A percentile compares a stretch with the other conserved stretches of the same genome.
Evolutionary conservation across 2,329 filamentous ascomycete species (phyloP).

Genomic region (Sclerotinia minor): DNA sequence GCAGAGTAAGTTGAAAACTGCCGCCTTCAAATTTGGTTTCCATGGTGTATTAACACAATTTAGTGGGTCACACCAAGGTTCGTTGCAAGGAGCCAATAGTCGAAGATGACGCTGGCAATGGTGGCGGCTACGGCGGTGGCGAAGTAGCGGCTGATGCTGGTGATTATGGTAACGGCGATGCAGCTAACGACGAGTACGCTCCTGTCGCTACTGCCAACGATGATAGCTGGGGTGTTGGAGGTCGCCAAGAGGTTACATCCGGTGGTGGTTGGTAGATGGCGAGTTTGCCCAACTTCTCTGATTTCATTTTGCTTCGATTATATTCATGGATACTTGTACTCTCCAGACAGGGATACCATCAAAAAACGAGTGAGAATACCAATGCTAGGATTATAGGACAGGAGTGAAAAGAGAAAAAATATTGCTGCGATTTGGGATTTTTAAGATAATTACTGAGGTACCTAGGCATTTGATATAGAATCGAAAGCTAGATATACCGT

Average conservation of each 20-base stretch:
- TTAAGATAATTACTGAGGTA: conserved; percentile 12
- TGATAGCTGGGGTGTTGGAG: conserved; percentile 8
- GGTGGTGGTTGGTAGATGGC: conserved; percentile 12
- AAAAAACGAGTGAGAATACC: conserved; percentile 1
- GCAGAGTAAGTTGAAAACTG: conserved; percentile 41
- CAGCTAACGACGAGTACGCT: conserved; percentile 13
- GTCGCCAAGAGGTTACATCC: conserved; percentile 5
- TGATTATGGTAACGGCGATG: neutral
- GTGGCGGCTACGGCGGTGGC: conserved; percentile 18
- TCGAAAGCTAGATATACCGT: neutral
- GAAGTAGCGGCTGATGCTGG: neutral
- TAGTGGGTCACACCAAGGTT: conserved; percentile 45
- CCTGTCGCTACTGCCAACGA: conserved; percentile 12
- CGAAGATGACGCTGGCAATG: conserved; percentile 32
- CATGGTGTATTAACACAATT: conserved; percentile 3
- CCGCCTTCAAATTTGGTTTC: neutral
- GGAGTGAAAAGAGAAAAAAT: neutral
- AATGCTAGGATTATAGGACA: neutral
- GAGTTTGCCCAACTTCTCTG: neutral
- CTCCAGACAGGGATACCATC: conserved; percentile 1
- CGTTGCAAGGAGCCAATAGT: conserved; percentile 44
- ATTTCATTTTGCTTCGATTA: conserved; percentile 1
- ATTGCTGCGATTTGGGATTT: conserved; percentile 9
- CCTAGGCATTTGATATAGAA: conserved; percentile 17
- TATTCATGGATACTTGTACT: conserved; percentile 4